A percentile compares a stretch with the other conserved stretches of the same genome.
Conservation (phyloP, 2,329 filamentous ascomycete species). For the Mycosphaerella sp. region DNA sequence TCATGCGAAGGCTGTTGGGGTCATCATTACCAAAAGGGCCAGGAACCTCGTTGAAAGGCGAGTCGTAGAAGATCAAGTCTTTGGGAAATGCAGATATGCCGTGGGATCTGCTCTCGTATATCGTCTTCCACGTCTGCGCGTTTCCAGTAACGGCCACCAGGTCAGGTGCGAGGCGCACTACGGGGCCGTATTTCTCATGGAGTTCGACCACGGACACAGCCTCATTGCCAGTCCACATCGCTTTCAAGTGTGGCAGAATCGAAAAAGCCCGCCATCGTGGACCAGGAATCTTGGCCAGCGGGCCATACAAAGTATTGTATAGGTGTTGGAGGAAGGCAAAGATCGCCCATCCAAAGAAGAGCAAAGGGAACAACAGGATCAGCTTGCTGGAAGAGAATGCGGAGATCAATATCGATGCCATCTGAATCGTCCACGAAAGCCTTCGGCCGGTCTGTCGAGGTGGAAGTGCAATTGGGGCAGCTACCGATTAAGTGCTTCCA, state of each 20-base stretch:
- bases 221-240: constrained; percentile 18
- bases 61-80: constrained; percentile 15
- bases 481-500: no score
- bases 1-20: constrained; percentile 33
- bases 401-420: not conserved
- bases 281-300: constrained; percentile 40
- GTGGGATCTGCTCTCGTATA: constrained; percentile 22
- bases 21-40: constrained; percentile 19
- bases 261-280: constrained; percentile 28
- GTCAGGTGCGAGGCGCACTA: constrained; percentile 38
- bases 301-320: constrained; percentile 40
- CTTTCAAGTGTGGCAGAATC: constrained; percentile 14
- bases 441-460: not conserved
- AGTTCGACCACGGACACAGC: constrained; percentile 16
- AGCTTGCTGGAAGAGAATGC: not conserved
- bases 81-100: constrained; percentile 14
- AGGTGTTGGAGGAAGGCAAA: constrained; percentile 14
- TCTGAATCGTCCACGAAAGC: not conserved
- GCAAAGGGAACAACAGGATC: not conserved
- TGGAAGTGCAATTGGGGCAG: no score
- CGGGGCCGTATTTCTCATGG: constrained; percentile 35
- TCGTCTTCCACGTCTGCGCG: constrained; percentile 19
- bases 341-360: not conserved
- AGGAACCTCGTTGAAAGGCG: constrained; percentile 14
- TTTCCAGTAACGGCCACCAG: constrained; percentile 34